phyloP scores from a whole-genome alignment of 352 stramenopile species.

The Pythium rishiriense region DNA sequence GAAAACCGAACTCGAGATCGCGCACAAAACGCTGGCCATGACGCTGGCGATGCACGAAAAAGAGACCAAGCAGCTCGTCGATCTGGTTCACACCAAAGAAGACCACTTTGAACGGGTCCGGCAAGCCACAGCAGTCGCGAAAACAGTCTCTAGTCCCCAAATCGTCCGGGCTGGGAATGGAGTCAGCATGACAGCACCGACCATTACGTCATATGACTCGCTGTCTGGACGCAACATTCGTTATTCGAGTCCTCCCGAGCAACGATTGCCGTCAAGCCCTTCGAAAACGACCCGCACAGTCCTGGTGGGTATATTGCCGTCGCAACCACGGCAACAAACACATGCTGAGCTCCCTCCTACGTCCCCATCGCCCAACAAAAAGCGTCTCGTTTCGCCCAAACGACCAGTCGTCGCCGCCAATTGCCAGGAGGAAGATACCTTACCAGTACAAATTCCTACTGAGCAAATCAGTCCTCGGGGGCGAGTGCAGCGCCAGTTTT shows the following conservation, averaged over 20 bases:
- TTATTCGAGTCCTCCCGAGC: slow-evolving; percentile 29
- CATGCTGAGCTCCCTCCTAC: background rate
- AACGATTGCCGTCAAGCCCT: background rate
- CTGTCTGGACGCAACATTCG: slow-evolving; percentile 38
- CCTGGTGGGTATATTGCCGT: background rate
- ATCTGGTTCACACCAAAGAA: slow-evolving; percentile 41
- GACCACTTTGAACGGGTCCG: slow-evolving; percentile 42
- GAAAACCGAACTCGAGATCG: slow-evolving; percentile 33
- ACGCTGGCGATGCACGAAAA: slow-evolving; percentile 72
- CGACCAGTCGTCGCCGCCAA: background rate
- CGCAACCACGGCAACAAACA: background rate
- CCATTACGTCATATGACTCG: slow-evolving; percentile 37
- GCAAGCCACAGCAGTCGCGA: slow-evolving; percentile 21
- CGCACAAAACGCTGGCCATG: slow-evolving; percentile 43
- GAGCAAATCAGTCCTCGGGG: too few species aligned
- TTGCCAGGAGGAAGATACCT: background rate
- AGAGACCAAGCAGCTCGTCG: slow-evolving; percentile 61
- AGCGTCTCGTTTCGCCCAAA: background rate
- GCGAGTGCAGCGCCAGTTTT: too few species aligned
- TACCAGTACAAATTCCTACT: background rate
- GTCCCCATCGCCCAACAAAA: slow-evolving; percentile 1
- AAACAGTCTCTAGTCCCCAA: background rate
- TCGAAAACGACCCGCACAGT: slow-evolving; percentile 1
- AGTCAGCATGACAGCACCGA: background rate
- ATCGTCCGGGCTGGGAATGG: background rate